These are phyloP conservation scores for Thamnidium elegans DNA, from an alignment of 192 early-diverging fungal genomes.

Conservation along the genomic window DNA sequence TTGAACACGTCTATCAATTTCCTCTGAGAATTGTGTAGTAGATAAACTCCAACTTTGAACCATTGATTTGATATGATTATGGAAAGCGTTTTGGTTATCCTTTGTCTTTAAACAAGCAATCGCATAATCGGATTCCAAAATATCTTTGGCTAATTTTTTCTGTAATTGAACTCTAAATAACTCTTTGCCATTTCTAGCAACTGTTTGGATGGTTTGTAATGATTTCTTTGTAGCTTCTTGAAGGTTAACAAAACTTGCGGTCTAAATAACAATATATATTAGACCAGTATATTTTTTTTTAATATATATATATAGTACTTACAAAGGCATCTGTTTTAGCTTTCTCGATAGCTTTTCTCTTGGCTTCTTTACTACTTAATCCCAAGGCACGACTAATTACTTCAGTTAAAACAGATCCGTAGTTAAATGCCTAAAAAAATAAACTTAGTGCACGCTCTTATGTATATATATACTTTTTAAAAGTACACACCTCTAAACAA, in stretches of 20 bases:
- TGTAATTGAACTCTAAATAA: constrained; percentile 23
- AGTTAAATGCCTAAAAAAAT: constrained; percentile 23
- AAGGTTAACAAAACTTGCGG: constrained; percentile 2
- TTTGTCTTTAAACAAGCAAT: constrained; percentile 12
- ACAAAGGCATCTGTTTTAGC: constrained; percentile 21
- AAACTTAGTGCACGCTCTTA: not conserved
- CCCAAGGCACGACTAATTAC: constrained; percentile 24
- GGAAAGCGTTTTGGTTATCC: constrained; percentile 11
- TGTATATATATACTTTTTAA: not conserved
- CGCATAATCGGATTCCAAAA: not conserved
- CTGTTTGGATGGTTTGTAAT: constrained; percentile 17
- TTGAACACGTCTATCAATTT: constrained; percentile 25
- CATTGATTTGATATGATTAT: constrained; percentile 17
- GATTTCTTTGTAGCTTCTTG: constrained; percentile 17
- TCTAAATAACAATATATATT: not conserved
- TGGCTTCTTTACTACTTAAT: constrained; percentile 27
- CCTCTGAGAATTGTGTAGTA: constrained; percentile 15
- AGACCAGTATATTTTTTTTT: not conserved
- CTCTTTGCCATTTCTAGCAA: constrained; percentile 20
- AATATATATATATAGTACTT: constrained; percentile 1
- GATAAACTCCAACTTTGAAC: constrained; percentile 27
- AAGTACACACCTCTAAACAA: constrained; percentile 13
- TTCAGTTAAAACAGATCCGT: constrained; percentile 28
- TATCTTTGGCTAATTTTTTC: constrained; percentile 21
- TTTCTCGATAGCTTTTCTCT: constrained; percentile 26